Evolutionary conservation across 2,329 filamentous ascomycete genomes (phyloP).

Genomic region (Verticillium nubilum): DNA sequence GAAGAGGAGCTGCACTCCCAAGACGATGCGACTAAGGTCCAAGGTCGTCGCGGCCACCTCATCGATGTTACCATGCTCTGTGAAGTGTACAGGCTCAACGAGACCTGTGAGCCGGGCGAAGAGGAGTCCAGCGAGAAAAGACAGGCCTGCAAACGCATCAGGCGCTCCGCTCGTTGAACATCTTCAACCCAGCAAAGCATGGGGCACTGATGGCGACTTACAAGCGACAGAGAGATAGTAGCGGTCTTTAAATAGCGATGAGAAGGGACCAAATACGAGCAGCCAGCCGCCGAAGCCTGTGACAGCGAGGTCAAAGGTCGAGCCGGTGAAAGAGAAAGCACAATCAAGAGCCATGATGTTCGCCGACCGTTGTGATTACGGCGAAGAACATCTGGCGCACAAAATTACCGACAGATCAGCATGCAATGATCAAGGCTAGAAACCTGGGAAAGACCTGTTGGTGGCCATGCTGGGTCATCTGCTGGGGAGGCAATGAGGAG

Average conservation of each 20-base stretch:
- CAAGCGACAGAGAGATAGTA: conserved; percentile 88
- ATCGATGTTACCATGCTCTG: conserved; percentile 54
- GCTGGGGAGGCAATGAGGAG: background rate
- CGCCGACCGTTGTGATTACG: background rate
- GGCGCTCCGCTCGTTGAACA: background rate
- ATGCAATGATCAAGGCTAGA: background rate
- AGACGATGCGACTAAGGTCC: conserved; percentile 79
- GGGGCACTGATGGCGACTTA: conserved; percentile 38
- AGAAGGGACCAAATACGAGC: conserved; percentile 84
- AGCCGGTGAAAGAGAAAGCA: background rate
- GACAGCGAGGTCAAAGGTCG: conserved; percentile 72
- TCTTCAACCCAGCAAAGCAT: background rate
- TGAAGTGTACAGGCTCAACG: conserved; percentile 71
- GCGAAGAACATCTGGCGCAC: background rate
- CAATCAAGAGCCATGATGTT: background rate
- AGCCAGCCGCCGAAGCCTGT: conserved; percentile 82
- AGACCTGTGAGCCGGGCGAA: conserved; percentile 73
- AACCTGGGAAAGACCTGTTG: too few species aligned
- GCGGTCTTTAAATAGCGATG: conserved; percentile 81
- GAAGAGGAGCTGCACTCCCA: conserved; percentile 85
- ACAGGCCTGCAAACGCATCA: background rate
- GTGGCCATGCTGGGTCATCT: background rate
- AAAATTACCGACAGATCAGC: background rate
- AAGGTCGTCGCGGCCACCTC: conserved; percentile 70
- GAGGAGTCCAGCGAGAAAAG: conserved; percentile 49